Evolutionary conservation across 2,329 filamentous ascomycete genomes (phyloP), one percentile per base, ranked within the genome.

Genomic region (Cladobotryum mycophilum): DNA sequence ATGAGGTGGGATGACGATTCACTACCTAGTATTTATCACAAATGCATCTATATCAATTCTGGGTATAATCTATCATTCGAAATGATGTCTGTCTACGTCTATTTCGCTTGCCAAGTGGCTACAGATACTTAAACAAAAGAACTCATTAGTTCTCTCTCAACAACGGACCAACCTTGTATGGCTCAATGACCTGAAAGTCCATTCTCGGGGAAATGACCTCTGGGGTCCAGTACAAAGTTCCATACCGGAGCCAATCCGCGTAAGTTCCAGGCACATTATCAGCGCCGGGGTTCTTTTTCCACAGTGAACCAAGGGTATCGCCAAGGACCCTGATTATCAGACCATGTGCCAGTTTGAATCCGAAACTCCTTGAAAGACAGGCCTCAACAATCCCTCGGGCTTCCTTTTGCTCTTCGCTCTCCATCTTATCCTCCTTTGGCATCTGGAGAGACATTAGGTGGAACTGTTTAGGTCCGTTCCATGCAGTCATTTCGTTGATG

Each of bases 341-440:
- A 0, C 78, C 78, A 55, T 80, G 76, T 1, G 76, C 76, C 7
- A 82, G 61, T 62, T 81, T 81, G 60, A 81, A 76, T 1, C 71
- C 73, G 59, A 78, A 81, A 54, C 76, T 79, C 52, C 61, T 67
- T 13, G 56, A 60, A n/a, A 81, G 60, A 52, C 74, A 76, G 1
- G 58, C 67, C 59, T 80, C 74, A 1, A 82, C 76, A 46, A 81
- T 75, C 53, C 71, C 64, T 33, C 75, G 67, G 0, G 78, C 78
- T 40, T 67, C 55, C 18, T 56, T 64, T 61, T 82, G 79, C 38
- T 77, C 72, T 1, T 59, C 62, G 13, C 48, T 58, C 38, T 62
- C 60, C 3, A 14, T 14, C 56, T 65, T 13, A 70, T 73, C 47
- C 74, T 56, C 5, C 53, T 36, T 25, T 72, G 66, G 22, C 67